Base-by-base conservation (phyloP, 2,329 filamentous ascomycete genomes). In the Colletotrichum noveboracense region DNA sequence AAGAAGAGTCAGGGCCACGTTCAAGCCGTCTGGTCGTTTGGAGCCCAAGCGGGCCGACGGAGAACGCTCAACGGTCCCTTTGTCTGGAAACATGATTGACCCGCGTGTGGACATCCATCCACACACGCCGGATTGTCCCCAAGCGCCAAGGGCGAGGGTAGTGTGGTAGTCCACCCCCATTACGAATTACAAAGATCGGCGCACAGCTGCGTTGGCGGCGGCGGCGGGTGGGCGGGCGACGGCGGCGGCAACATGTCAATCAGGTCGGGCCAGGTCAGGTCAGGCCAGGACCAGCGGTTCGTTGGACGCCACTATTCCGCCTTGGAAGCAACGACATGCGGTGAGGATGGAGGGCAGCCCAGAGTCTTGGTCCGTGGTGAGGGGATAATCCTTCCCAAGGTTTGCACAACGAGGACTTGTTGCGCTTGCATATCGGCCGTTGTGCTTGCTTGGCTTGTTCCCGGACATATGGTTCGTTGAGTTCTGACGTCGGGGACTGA, bases 41-140 rank as follows among this genome's bases (percentile, higher is more conserved):
- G 64, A 61, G 74, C 64, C 74, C 62, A 65, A 75, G 74, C 74
- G 74, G 74, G 34, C 74, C 70, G 70, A 65, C 43, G 58, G 73
- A 30, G 73, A 74, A 73, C 70, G 74, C 70, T 38, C 74, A 75
- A 69, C 74, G 70, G 74, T 75, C 69, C 69, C 58, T 55, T 67
- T 68, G 62, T 58, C 70, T 60, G 58, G 74, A 65, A 68, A 75
- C 73, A 67, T 55, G 69, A 67, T 30, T 72, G 62, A 75, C 60
- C 69, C 55, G 62, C 55, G 48, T 65, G 12, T 68, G 65, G 43
- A 48, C 52, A 66, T 32, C 36, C 58, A 43, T 28, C 10, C 60
- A 52, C 66, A 66, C 28, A 58, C 56, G 58, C 36, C 70, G 74
- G 74, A 55, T 68, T 60, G 43, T 52, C 64, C 70, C 64, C 74